Conservation (phyloP, 768 basidiomycete genomes). For the Favolaschia claudopus region DNA sequence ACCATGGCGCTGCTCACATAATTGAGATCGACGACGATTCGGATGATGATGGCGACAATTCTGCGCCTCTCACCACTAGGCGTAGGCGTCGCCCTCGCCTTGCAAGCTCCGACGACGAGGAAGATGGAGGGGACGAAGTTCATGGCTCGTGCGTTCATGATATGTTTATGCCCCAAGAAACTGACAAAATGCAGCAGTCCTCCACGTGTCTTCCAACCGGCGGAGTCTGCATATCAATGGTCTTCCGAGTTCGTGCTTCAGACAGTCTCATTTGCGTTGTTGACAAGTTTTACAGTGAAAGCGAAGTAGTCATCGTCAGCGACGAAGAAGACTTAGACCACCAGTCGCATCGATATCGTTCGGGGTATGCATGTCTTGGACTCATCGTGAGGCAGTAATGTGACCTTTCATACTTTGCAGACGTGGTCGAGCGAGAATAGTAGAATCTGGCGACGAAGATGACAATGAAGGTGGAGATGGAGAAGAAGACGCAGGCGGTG, state of each 20-base stretch:
- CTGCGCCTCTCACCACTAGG: neutral
- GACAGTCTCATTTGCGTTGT: neutral
- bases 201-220: neutral
- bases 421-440: no score
- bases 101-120: conserved; percentile 18
- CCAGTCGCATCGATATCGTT: neutral
- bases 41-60: neutral
- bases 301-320: conserved; percentile 9
- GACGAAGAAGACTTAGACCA: conserved; percentile 4
- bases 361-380: neutral
- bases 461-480: neutral
- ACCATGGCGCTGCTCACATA: conserved; percentile 9
- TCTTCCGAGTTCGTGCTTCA: neutral
- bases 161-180: neutral
- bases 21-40: conserved; percentile 22
- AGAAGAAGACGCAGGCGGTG: neutral
- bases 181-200: neutral
- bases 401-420: no score
- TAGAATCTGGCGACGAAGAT: no score
- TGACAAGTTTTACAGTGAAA: neutral
- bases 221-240: neutral
- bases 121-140: neutral
- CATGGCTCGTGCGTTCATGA: neutral
- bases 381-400: neutral
- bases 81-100: neutral